phyloP scores from a whole-genome alignment of 371 early-diverging fungal genomes.

The Rhizomucor miehei region DNA sequence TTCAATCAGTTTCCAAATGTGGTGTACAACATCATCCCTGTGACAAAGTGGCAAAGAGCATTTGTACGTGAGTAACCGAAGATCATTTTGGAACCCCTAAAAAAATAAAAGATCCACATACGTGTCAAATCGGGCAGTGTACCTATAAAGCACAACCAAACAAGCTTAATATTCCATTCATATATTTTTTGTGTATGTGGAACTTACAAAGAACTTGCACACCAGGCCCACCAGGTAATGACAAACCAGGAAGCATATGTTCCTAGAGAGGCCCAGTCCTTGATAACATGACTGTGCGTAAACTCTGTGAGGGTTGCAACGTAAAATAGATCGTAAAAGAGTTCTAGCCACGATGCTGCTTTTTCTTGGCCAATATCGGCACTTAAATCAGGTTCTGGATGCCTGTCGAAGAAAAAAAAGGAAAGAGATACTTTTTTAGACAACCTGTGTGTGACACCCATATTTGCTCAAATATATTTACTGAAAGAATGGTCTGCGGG shows the following conservation, averaged over 20 bases:
- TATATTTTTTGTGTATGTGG: neutral
- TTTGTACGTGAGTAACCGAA: neutral
- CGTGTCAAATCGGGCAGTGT: constrained; percentile 60
- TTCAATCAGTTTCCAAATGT: constrained; percentile 45
- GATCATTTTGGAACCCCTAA: too few relatives aligned
- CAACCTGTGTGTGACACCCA: neutral
- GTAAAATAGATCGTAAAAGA: constrained; percentile 60
- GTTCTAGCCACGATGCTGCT: constrained; percentile 50
- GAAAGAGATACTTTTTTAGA: neutral
- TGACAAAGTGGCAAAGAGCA: constrained; percentile 4
- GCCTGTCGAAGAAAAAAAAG: too few relatives aligned
- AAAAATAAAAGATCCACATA: constrained; percentile 21
- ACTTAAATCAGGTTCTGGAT: constrained; percentile 47
- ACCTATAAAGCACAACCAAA: constrained; percentile 15
- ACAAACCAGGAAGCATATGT: constrained; percentile 57
- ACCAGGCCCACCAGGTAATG: constrained; percentile 63
- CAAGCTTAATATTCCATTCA: too few relatives aligned
- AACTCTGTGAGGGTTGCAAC: constrained; percentile 59
- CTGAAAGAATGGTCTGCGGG: constrained; percentile 43
- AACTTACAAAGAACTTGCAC: constrained; percentile 45
- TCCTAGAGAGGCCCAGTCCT: constrained; percentile 50
- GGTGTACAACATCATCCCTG: constrained; percentile 52
- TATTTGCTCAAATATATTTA: constrained; percentile 13
- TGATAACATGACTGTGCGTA: constrained; percentile 57
- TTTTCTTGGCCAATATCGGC: constrained; percentile 52